Conservation (phyloP, 2,329 filamentous ascomycete genomes). For the Xenoacremonium recifei region DNA sequence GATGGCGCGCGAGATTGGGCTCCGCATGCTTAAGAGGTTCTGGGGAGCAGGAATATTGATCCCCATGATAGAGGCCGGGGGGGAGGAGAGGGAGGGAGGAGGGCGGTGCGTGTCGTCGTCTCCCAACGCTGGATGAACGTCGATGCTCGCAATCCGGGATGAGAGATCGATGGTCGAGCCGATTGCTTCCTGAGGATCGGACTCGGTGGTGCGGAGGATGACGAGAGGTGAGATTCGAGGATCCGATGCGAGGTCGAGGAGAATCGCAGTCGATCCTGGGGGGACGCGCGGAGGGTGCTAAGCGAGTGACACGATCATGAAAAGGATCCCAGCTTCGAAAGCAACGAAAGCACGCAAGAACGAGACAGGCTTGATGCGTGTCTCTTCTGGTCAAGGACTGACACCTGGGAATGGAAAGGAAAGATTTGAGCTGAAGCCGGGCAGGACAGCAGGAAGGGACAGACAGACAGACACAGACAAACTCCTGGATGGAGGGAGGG, state of each 20-base stretch:
- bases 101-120: no score
- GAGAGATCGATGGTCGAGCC: not conserved
- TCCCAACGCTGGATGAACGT: no score
- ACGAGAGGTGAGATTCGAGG: not conserved
- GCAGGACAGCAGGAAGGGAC: conserved; percentile 1
- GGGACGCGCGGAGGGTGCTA: no score
- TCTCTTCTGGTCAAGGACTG: no score
- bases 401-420: no score
- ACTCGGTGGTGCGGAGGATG: not conserved
- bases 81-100: no score
- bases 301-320: conserved; percentile 2
- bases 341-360: not conserved
- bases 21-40: conserved; percentile 48
- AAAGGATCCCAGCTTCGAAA: no score
- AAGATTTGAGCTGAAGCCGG: no score
- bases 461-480: not conserved
- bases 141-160: no score
- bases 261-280: no score
- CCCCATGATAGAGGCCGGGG: conserved; percentile 33
- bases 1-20: conserved; percentile 45
- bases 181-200: no score
- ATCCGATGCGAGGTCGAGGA: not conserved
- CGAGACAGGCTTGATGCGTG: not conserved
- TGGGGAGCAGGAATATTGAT: conserved; percentile 35
- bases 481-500: not conserved